A percentile compares a stretch with the other conserved stretches of the same genome.
phyloP scores from a whole-genome alignment of 2,329 filamentous ascomycete species.

The Pezicula neosporulosa region DNA sequence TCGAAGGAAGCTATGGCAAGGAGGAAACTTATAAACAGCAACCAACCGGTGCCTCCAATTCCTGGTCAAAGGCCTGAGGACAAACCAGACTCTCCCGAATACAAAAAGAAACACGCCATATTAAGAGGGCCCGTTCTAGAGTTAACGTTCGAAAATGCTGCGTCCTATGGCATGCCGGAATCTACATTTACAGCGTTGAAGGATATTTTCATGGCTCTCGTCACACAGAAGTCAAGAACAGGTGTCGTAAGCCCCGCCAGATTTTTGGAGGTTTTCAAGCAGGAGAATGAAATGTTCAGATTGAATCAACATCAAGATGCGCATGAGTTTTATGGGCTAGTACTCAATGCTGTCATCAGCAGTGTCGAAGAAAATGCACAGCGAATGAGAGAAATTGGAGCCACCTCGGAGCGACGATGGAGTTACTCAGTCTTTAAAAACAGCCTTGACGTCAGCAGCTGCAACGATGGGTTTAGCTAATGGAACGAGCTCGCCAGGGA shows the following conservation, averaged over 20 bases:
- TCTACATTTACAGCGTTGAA: constrained; percentile 92
- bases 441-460: constrained; percentile 35
- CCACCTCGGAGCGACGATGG: constrained; percentile 37
- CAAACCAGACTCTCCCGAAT: constrained; percentile 90
- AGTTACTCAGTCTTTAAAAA: constrained; percentile 48
- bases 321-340: constrained; percentile 91
- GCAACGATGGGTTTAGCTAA: constrained; percentile 32
- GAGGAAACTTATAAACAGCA: constrained; percentile 49
- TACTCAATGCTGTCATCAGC: constrained; percentile 93
- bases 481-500: constrained; percentile 53
- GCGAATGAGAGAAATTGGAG: constrained; percentile 51
- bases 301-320: constrained; percentile 98
- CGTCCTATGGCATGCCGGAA: constrained; percentile 87
- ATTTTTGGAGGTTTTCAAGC: constrained; percentile 89
- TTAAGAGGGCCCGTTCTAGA: constrained; percentile 83
- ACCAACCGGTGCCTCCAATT: constrained; percentile 51
- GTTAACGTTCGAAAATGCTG: constrained; percentile 75
- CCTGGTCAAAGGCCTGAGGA: constrained; percentile 69
- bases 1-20: constrained; percentile 55
- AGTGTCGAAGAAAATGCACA: constrained; percentile 88
- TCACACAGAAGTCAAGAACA: constrained; percentile 75
- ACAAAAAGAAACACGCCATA: constrained; percentile 96
- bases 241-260: constrained; percentile 90
- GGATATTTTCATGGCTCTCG: constrained; percentile 91
- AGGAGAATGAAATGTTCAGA: constrained; percentile 95